Conservation (phyloP, 2,329 filamentous ascomycete species). For the Aspergillus sojae region DNA sequence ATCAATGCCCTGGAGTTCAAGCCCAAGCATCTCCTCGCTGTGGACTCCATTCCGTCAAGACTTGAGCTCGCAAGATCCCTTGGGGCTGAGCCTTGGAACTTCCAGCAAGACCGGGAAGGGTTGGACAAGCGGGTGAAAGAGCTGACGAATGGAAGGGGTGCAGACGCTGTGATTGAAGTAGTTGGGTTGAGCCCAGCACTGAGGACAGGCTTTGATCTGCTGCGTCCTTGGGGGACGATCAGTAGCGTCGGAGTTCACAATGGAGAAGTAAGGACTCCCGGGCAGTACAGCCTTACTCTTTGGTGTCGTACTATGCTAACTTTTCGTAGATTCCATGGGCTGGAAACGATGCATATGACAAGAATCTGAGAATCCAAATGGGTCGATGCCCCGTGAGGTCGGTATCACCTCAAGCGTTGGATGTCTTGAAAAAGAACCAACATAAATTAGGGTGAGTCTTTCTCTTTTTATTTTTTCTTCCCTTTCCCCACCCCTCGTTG, state of each 20-base stretch:
- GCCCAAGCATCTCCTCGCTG: conserved; percentile 74
- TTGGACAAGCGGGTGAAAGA: conserved; percentile 72
- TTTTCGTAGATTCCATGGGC: conserved; percentile 64
- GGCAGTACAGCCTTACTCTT: not conserved
- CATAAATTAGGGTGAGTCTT: conserved; percentile 63
- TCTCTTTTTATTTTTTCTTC: not conserved
- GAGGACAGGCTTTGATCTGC: conserved; percentile 69
- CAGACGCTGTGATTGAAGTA: conserved; percentile 81
- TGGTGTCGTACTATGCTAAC: conserved; percentile 22
- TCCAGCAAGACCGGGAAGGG: conserved; percentile 65
- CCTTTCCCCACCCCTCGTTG: not conserved
- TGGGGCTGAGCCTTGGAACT: conserved; percentile 83
- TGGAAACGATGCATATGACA: conserved; percentile 65
- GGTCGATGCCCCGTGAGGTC: conserved; percentile 74
- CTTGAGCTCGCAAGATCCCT: conserved; percentile 72
- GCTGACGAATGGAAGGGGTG: conserved; percentile 76
- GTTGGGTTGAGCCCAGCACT: conserved; percentile 71
- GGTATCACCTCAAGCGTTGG: conserved; percentile 67
- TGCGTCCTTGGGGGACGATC: conserved; percentile 73
- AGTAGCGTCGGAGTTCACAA: conserved; percentile 78
- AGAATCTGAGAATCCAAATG: conserved; percentile 75
- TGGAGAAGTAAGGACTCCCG: conserved; percentile 57
- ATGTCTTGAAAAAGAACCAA: conserved; percentile 67
- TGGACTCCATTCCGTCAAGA: conserved; percentile 76
- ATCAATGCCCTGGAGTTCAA: conserved; percentile 74